Evolutionary conservation across 495 filamentous ascomycete species (phyloP).

Genomic region (Penicillium flavigenum): DNA sequence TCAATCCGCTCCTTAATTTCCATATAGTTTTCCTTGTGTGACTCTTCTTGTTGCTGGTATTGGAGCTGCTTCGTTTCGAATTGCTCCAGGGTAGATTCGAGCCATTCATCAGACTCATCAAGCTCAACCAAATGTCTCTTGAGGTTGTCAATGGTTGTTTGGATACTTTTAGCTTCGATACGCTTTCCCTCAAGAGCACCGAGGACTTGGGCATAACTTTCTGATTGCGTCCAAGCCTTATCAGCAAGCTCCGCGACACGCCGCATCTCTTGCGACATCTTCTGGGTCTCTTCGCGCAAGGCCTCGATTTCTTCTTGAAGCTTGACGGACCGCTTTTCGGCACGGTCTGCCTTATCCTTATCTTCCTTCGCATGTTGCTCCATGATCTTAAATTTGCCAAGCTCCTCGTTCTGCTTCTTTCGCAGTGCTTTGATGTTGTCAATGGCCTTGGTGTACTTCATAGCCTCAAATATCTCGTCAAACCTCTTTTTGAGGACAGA

Average conservation of each 20-base stretch:
- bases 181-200: conserved; percentile 71
- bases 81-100: conserved; percentile 72
- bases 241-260: conserved; percentile 55
- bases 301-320: conserved; percentile 73
- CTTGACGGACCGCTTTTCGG: conserved; percentile 59
- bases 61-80: conserved; percentile 72
- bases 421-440: conserved; percentile 82
- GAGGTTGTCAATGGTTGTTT: conserved; percentile 67
- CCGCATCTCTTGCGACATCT: conserved; percentile 57
- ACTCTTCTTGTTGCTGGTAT: conserved; percentile 61
- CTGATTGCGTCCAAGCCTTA: conserved; percentile 60
- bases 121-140: conserved; percentile 69
- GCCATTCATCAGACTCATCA: conserved; percentile 72
- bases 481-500: conserved; percentile 83
- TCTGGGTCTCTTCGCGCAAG: conserved; percentile 55
- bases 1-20: conserved; percentile 65
- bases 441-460: conserved; percentile 95
- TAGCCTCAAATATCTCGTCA: conserved; percentile 95
- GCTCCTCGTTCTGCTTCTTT: conserved; percentile 78
- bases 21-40: conserved; percentile 58
- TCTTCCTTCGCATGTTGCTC: conserved; percentile 77
- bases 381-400: conserved; percentile 65
- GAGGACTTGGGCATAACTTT: conserved; percentile 61
- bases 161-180: conserved; percentile 62
- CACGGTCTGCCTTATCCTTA: conserved; percentile 79